These are phyloP conservation scores for Schizosaccharomyces cryophilus DNA, from an alignment of 805 yeast species.

Conservation along the genomic window DNA sequence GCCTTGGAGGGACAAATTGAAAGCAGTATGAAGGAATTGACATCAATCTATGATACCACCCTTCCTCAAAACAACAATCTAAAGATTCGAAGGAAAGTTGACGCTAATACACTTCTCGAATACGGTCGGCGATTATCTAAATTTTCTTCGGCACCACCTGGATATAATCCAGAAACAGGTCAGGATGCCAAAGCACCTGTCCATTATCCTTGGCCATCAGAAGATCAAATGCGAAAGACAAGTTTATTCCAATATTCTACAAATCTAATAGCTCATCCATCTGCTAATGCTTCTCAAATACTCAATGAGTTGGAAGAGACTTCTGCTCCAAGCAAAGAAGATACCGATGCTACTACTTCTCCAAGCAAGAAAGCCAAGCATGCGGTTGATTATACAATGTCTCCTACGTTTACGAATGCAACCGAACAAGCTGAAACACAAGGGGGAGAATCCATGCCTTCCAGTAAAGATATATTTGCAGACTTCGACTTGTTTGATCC, in stretches of 20 bases:
- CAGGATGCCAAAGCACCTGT: slow-evolving; percentile 4
- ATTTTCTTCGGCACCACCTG: slow-evolving; percentile 7
- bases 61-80: background rate
- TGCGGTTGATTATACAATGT: background rate
- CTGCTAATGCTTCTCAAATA: background rate
- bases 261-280: background rate
- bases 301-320: background rate
- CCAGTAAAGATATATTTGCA: background rate
- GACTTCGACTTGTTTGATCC: background rate
- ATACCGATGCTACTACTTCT: background rate
- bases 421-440: background rate
- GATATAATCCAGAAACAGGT: slow-evolving; percentile 2
- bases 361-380: background rate
- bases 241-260: background rate
- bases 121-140: slow-evolving; percentile 6
- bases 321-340: background rate
- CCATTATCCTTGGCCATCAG: slow-evolving; percentile 8
- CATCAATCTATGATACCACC: background rate
- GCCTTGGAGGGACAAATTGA: background rate
- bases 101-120: slow-evolving; percentile 3
- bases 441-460: background rate
- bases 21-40: background rate
- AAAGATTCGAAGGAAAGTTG: background rate
- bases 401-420: background rate
- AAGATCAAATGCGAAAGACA: slow-evolving; percentile 6